Conservation (phyloP, 768 basidiomycete genomes). For the Boletus coccyginus region DNA sequence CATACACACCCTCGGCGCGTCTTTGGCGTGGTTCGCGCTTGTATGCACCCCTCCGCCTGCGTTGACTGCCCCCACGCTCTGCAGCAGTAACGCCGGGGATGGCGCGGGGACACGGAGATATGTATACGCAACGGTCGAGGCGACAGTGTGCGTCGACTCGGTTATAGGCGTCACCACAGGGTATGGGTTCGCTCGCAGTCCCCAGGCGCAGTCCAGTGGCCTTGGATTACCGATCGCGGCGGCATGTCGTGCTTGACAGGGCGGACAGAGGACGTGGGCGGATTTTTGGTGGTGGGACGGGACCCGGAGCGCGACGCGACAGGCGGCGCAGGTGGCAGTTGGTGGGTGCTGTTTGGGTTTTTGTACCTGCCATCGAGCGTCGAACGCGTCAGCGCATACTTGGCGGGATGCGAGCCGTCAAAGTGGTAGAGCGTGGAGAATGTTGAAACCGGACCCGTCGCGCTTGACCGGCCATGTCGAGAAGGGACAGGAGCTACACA, state of each 20-base stretch:
- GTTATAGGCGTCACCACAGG: background rate
- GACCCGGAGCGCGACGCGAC: constrained; percentile 4
- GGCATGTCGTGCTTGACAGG: constrained; percentile 7
- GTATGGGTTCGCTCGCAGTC: background rate
- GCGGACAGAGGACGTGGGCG: constrained; percentile 6
- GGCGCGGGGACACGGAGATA: background rate
- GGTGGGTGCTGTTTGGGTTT: background rate
- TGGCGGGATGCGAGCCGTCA: background rate
- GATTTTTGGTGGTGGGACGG: background rate
- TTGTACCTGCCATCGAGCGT: background rate
- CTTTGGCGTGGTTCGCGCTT: background rate
- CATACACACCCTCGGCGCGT: constrained; percentile 5
- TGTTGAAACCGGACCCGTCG: too few species aligned
- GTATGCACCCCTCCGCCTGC: too few species aligned
- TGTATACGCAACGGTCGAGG: background rate
- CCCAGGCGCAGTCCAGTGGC: background rate
- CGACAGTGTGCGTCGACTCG: background rate
- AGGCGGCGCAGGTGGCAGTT: background rate
- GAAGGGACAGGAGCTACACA: too few species aligned
- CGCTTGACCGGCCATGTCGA: too few species aligned
- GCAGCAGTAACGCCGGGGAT: background rate
- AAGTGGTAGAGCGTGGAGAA: too few species aligned
- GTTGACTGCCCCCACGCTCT: background rate
- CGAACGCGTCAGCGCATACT: background rate
- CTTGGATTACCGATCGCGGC: background rate